Evolutionary conservation across 306 rosid genomes (phyloP).

Genomic region (Vachellia collinsii): DNA sequence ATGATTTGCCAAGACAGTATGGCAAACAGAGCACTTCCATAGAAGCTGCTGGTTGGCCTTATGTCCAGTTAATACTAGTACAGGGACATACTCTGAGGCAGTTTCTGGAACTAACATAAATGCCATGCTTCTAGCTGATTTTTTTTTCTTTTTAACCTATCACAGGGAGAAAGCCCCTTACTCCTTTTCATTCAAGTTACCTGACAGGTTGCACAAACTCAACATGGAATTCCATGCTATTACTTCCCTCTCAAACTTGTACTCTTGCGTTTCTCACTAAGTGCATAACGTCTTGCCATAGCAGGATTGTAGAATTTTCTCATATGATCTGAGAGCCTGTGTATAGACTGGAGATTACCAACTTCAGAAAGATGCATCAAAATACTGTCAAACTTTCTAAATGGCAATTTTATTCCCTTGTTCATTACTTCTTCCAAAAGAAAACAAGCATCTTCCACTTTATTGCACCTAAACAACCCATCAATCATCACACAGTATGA

Average conservation of each 20-base stretch:
- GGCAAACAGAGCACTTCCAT: slow-evolving; percentile 16
- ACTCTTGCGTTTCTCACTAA: slow-evolving; percentile 76
- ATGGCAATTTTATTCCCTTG: slow-evolving; percentile 77
- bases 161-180: slow-evolving; percentile 23
- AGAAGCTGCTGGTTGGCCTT: slow-evolving; percentile 17
- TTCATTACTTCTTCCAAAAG: slow-evolving; percentile 77
- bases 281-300: slow-evolving; percentile 80
- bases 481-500: slow-evolving; percentile 82
- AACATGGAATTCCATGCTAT: slow-evolving; percentile 17
- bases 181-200: slow-evolving; percentile 25
- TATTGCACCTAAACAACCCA: slow-evolving; percentile 73
- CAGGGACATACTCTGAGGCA: slow-evolving; percentile 8
- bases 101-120: slow-evolving; percentile 13
- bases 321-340: slow-evolving; percentile 83
- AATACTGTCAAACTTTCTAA: slow-evolving; percentile 66
- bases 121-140: slow-evolving; percentile 16
- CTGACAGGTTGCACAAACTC: slow-evolving; percentile 24
- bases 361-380: slow-evolving; percentile 68
- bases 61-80: slow-evolving; percentile 21
- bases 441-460: slow-evolving; percentile 64
- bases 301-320: slow-evolving; percentile 82
- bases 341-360: slow-evolving; percentile 81
- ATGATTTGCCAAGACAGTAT: not conserved
- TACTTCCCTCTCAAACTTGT: slow-evolving; percentile 68
- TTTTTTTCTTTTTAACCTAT: slow-evolving; percentile 18